A percentile compares a stretch with the other conserved stretches of the same genome.
Evolutionary conservation across 2,329 filamentous ascomycete genomes (phyloP).

Genomic region (Aureobasidium sp.): DNA sequence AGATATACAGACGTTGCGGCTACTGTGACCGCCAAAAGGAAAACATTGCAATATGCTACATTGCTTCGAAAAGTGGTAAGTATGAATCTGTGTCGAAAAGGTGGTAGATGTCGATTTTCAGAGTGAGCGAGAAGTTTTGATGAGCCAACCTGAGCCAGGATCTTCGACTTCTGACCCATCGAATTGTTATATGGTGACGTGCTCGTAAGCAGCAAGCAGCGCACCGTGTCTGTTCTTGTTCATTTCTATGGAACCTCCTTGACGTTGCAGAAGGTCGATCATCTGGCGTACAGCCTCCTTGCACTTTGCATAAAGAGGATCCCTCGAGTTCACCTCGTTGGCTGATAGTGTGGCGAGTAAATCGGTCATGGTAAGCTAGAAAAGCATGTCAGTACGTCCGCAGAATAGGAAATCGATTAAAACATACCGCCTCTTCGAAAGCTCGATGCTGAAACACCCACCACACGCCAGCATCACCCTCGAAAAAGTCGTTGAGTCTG

Average conservation of each 20-base stretch:
- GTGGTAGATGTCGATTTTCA: no score
- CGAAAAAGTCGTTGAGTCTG: conserved; percentile 61
- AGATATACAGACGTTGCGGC: no score
- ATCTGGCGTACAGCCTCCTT: conserved; percentile 40
- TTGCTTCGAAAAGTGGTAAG: no score
- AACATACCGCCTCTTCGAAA: conserved; percentile 65
- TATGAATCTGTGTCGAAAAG: no score
- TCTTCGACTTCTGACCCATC: no score
- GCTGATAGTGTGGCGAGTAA: conserved; percentile 18
- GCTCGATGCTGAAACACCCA: conserved; percentile 80
- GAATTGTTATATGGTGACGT: conserved; percentile 2
- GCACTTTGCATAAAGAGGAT: conserved; percentile 31
- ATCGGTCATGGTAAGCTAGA: conserved; percentile 19
- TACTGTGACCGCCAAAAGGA: no score
- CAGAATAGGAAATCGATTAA: conserved; percentile 22
- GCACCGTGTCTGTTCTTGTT: conserved; percentile 43
- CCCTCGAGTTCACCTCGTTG: conserved; percentile 20
- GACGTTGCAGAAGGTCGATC: conserved; percentile 41
- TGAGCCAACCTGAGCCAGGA: no score
- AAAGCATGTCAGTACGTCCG: conserved; percentile 8
- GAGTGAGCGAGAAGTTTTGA: no score
- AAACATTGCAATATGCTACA: no score
- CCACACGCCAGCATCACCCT: conserved; percentile 69
- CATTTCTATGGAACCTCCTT: conserved; percentile 41
- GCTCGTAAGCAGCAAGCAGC: conserved; percentile 37